Base-by-base conservation (phyloP, 2,329 filamentous ascomycete species). In the Neofusicoccum sp. region DNA sequence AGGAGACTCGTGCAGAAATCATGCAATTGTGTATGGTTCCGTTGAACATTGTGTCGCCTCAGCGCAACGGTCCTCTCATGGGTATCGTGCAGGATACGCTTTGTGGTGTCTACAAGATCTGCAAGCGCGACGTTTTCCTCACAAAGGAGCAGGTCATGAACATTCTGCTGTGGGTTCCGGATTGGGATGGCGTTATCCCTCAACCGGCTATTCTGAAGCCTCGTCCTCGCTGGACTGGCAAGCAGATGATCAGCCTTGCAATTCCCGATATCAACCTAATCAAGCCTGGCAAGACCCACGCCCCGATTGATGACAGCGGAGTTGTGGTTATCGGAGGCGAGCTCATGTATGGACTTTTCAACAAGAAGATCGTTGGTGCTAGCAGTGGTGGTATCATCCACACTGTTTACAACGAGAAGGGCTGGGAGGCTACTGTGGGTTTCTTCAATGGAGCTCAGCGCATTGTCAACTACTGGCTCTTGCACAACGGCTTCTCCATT, bases 1-100 rank as follows among this genome's bases (percentile, higher is more conserved):
- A 99, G 72, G 96, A 99, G 76, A 96, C 96, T 34, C 89, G 95
- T 63, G 92, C 96, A 47, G 95, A 99, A 76, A 86, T 99, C 68
- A 91, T 87, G 75, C 89, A 98, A 73, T 85, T 99, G 12, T 98
- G 93, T 75, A 89, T 98, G 84, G 95, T 99, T n/a, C 95, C 95
- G 0, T 85, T 95, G 68, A 97, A 99, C 76, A 98, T 99, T 70
- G 96, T 99, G 8, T 99, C 96, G 1, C 95, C 95, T 4, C 95
- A 99, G 76, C 88, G 93, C 72, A 99, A 99, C 77, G 90, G 91
- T 61, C 96, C 95, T 48, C 83, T 99, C 61, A 99, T 99, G 96
- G 96, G 96, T 86, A 98, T 99, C 67, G 95, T 99, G 24, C 95
- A 99, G 75, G 95, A 99, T 76, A 96, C 93, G 26, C 83, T 99